Conservation (phyloP, 495 filamentous ascomycete genomes). For the Penicillium cataractarum region DNA sequence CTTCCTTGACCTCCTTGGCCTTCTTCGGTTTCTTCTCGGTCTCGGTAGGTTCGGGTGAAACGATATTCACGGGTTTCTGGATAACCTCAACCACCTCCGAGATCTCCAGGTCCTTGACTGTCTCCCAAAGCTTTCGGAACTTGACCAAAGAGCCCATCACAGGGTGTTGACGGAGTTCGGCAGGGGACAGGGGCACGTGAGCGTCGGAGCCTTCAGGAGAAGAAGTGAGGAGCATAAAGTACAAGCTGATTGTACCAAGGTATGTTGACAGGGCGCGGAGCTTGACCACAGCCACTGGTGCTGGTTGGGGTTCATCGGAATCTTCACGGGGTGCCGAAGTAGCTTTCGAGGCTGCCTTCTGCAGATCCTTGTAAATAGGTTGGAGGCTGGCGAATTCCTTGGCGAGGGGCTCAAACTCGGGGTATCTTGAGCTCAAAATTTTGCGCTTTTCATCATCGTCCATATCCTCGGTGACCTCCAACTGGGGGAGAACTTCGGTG, state of each 20-base stretch:
- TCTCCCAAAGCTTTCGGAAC: constrained; percentile 79
- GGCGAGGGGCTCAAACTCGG: constrained; percentile 85
- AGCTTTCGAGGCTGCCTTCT: constrained; percentile 55
- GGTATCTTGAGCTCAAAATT: constrained; percentile 78
- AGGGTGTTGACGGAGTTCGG: constrained; percentile 80
- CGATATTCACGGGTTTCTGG: constrained; percentile 11
- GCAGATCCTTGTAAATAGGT: constrained; percentile 59
- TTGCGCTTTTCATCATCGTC: constrained; percentile 70
- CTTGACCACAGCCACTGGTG: constrained; percentile 66
- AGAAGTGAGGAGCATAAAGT: constrained; percentile 87
- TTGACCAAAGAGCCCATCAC: constrained; percentile 84
- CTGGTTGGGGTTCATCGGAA: constrained; percentile 32
- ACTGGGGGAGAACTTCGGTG: constrained; percentile 80
- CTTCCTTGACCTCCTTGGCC: constrained; percentile 33
- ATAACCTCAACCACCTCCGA: constrained; percentile 26
- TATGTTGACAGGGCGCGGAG: constrained; percentile 79
- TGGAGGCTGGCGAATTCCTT: constrained; percentile 79
- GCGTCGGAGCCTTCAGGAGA: constrained; percentile 55
- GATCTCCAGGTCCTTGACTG: constrained; percentile 60
- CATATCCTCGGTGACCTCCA: constrained; percentile 82
- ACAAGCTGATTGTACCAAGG: constrained; percentile 83
- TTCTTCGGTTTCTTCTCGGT: constrained; percentile 31
- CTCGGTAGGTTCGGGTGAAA: constrained; percentile 19
- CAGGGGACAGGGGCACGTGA: constrained; percentile 60
- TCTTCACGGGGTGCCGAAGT: constrained; percentile 44